Evolutionary conservation across 2,329 filamentous ascomycete species (phyloP).

Genomic region (Apiospora arundinis): DNA sequence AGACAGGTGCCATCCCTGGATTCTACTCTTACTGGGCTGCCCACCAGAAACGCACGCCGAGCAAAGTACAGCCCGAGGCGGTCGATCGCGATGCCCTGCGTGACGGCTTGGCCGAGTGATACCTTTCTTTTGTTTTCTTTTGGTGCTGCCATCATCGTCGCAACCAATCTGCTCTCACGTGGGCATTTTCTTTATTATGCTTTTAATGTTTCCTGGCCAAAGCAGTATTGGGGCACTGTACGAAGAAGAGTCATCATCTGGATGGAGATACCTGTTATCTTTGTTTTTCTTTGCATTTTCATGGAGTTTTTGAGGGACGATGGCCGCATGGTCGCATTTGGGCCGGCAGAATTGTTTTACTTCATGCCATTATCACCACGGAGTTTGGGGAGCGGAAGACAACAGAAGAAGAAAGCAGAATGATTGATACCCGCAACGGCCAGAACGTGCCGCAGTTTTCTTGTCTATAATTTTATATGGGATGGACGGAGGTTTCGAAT

Average conservation of each 20-base stretch:
- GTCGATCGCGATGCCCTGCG: constrained; percentile 66
- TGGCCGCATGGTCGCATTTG: background rate
- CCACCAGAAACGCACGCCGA: constrained; percentile 59
- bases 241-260: background rate
- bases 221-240: background rate
- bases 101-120: constrained; percentile 59
- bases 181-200: background rate
- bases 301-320: background rate
- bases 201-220: background rate
- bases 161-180: background rate
- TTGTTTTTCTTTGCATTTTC: background rate
- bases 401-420: constrained; percentile 4
- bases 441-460: background rate
- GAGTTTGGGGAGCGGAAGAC: background rate
- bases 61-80: constrained; percentile 61
- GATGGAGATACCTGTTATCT: background rate
- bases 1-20: constrained; percentile 75
- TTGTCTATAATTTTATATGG: background rate
- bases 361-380: background rate
- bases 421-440: constrained; percentile 15
- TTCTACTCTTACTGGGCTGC: constrained; percentile 64
- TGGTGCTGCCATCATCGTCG: background rate
- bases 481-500: background rate
- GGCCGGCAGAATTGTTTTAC: background rate
- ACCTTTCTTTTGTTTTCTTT: background rate